Evolutionary conservation across 2,329 filamentous ascomycete genomes (phyloP), one percentile per base, ranked within the genome.

Genomic region (Calonectria henricotiae): DNA sequence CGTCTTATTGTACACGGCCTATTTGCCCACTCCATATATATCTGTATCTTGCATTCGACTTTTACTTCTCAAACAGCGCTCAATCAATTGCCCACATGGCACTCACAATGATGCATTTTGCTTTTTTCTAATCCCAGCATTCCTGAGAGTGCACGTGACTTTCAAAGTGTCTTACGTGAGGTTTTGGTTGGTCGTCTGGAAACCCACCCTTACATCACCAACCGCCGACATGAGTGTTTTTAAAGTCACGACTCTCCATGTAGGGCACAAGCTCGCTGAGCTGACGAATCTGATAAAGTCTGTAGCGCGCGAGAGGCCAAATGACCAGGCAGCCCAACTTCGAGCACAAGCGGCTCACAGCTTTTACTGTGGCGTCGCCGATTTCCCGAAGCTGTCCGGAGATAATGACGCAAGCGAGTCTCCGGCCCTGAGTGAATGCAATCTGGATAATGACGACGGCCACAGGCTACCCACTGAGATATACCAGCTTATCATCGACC

Each of bases 381-480:
- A 15, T 1, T 65, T 72, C 25, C 32, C 37, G 3, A 32, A 35
- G 4, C 9, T 47, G 0, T 12, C 5, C 17, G 41, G 30, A 2
- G 23, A 35, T 23, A 32, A 37, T 41, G 27, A 37, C 27, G n/a
- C 25, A 4, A 25, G 2, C 2, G 41, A 54, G 7, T 44, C 35
- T 0, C 37, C 27, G 8, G 4, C 12, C 12, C 13, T 27, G 13
- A 13, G 6, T 6, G 17, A 25, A 0, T 13, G 3, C 13, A 20
- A 23, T n/a, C 11, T 20, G 2, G 37, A 2, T 7, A n/a, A 11
- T 41, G 37, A 32, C 1, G 27, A 23, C 4, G 20, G 3, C 2
- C 1, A 27, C 1, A 20, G 2, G 4, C 32, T 74, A 5, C 71
- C 73, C 1, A 9, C 8, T 0, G 71, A 75, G 44, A 30, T 75